A percentile compares a stretch with the other conserved stretches of the same genome.
Conservation (phyloP, 2,329 filamentous ascomycete genomes). For the Pestalotiopsis sp. region DNA sequence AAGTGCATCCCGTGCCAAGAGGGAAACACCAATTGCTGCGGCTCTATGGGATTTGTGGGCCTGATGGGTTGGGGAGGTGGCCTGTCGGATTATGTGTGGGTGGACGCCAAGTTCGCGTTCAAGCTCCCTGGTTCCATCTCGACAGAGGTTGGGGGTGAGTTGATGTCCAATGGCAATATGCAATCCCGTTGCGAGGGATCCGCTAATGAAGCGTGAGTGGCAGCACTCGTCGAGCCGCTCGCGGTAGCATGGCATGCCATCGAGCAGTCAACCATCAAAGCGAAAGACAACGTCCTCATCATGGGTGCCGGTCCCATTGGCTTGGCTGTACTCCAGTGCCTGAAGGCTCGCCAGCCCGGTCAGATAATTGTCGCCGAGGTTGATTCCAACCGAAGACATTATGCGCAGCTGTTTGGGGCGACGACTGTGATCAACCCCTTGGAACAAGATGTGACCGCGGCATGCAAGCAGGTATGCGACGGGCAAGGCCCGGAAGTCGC, state of each 20-base stretch:
- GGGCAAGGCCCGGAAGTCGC: slow-evolving; percentile 57
- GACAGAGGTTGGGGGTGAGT: slow-evolving; percentile 47
- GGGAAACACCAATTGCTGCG: slow-evolving; percentile 59
- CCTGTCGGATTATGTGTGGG: slow-evolving; percentile 55
- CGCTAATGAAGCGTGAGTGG: too few relatives aligned
- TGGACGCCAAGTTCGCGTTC: slow-evolving; percentile 50
- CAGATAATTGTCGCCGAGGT: slow-evolving; percentile 62
- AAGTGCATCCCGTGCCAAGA: slow-evolving; percentile 56
- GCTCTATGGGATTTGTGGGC: slow-evolving; percentile 36
- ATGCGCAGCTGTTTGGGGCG: slow-evolving; percentile 57
- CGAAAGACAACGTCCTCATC: slow-evolving; percentile 52
- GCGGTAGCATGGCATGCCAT: slow-evolving; percentile 68
- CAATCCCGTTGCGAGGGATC: too few relatives aligned
- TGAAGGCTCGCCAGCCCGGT: slow-evolving; percentile 53
- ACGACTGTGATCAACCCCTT: slow-evolving; percentile 55
- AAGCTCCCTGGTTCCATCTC: slow-evolving; percentile 53
- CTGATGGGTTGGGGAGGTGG: slow-evolving; percentile 52
- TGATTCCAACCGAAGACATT: slow-evolving; percentile 49
- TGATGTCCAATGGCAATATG: too few relatives aligned
- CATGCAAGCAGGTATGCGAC: slow-evolving; percentile 48
- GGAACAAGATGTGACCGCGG: slow-evolving; percentile 49
- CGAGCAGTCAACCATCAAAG: slow-evolving; percentile 46
- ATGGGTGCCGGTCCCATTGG: slow-evolving; percentile 67
- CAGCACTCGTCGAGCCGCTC: slow-evolving; percentile 66
- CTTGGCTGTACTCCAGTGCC: slow-evolving; percentile 59